Base-by-base conservation (phyloP, 768 basidiomycete genomes). In the Suillus sp. region DNA sequence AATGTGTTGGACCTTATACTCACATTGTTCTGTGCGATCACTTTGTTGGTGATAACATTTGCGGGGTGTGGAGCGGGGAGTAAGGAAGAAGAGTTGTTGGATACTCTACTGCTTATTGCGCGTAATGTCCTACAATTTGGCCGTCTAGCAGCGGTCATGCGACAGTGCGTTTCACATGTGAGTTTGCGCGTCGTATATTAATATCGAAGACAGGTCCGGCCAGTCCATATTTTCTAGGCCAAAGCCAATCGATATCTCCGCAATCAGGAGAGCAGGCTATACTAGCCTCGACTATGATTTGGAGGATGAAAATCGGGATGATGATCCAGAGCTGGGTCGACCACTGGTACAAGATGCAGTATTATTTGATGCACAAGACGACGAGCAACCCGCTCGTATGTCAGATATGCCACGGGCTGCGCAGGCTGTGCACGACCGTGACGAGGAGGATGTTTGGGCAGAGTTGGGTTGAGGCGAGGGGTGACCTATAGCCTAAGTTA, bases 61-160 rank as follows among this genome's bases (percentile, higher is more conserved):
- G 89, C 91, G n/a, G 88, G 90, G 57, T 95, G 94, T 73, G 90
- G 89, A 27, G 71, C 85, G 35, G 86, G 87, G 42, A 93, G 91
- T 74, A 93, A 93, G 78, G 92, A 94, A 70, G 96, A 99, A 77
- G 96, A 97, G 70, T 79, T 99, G 1, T 83, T 99, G 55, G 97
- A 99, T 72, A 97, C 94, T 2, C 79, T 98, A 60, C 80, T 99
- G 30, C 87, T 99, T 32, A 88, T 99, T 67, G 93, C 92, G 22
- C 86, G 96, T 47, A 99, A 98, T 72, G 86, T 95, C 62, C 84
- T 99, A 61, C 94, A 96, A 68, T 98, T 98, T 72, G 89, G 91
- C 34, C 86, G 96, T 30, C 81, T 99, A 20, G 96, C 95, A 20
- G 84, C 93, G 25, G 94, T 99, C 57, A 91, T 98, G 86, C 84